Evolutionary conservation across 345 rosid species (phyloP).

Genomic region (Syzygium jambos): DNA sequence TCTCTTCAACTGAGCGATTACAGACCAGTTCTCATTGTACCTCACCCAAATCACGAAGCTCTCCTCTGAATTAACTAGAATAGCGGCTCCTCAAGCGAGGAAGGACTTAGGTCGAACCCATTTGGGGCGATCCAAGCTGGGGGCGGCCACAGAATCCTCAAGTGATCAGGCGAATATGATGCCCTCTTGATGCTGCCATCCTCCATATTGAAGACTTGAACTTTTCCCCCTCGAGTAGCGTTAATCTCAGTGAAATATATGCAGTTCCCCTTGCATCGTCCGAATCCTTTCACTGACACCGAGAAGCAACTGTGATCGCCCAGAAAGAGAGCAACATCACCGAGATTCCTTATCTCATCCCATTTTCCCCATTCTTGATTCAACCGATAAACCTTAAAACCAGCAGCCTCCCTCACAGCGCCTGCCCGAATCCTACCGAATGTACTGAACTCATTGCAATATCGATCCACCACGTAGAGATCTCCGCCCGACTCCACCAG

Average conservation of each 20-base stretch:
- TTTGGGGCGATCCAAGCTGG: not conserved
- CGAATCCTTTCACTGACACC: constrained; percentile 7
- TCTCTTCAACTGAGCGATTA: not conserved
- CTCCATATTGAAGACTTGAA: not conserved
- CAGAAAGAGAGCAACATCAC: constrained; percentile 13
- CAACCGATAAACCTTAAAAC: constrained; percentile 27
- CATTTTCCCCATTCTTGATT: constrained; percentile 22
- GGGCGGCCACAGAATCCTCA: constrained; percentile 6
- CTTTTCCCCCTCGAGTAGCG: not conserved
- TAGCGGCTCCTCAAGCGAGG: not conserved
- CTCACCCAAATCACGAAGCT: not conserved
- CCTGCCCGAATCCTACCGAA: not conserved
- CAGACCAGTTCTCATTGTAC: not conserved
- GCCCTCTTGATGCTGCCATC: not conserved
- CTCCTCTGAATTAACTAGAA: not conserved
- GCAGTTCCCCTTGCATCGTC: constrained; percentile 6
- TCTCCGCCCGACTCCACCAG: constrained; percentile 9
- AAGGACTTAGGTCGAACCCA: not conserved
- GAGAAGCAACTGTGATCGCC: constrained; percentile 17
- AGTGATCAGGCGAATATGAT: not conserved
- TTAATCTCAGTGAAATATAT: not conserved
- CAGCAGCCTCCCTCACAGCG: not conserved
- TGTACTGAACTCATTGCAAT: not conserved
- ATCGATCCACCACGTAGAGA: constrained; percentile 5
- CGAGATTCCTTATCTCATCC: constrained; percentile 23